A percentile compares a stretch with the other conserved stretches of the same genome.
Conservation (phyloP, 2,329 filamentous ascomycete species). For the Aspergillus ustus region DNA sequence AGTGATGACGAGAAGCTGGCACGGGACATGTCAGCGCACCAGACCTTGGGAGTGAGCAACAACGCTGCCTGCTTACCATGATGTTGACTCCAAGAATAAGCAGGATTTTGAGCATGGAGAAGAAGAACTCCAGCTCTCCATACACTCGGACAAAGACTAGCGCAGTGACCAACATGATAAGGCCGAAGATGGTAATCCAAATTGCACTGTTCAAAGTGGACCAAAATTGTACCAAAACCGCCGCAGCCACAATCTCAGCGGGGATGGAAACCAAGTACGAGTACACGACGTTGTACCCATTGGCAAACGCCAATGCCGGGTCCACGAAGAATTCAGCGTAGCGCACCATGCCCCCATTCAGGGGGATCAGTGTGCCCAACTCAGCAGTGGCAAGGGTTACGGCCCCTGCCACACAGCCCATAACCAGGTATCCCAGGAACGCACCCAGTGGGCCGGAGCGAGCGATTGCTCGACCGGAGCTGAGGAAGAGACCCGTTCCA, state of each 20-base stretch:
- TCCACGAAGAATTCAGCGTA: conserved; percentile 23
- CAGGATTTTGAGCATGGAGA: conserved; percentile 24
- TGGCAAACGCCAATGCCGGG: conserved; percentile 2
- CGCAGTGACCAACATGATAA: not conserved
- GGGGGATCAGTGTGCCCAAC: conserved; percentile 43
- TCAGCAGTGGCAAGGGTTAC: conserved; percentile 44
- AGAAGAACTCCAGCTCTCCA: conserved; percentile 24
- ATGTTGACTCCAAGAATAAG: conserved; percentile 10
- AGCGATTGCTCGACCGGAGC: conserved; percentile 40
- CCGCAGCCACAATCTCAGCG: conserved; percentile 2
- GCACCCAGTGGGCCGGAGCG: conserved; percentile 38
- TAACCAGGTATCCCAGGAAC: conserved; percentile 44
- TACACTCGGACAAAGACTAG: conserved; percentile 7
- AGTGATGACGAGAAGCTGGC: no score
- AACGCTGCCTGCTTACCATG: no score
- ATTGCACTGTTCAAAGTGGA: conserved; percentile 3
- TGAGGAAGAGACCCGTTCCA: conserved; percentile 44
- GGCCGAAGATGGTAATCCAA: not conserved
- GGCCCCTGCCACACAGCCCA: conserved; percentile 40
- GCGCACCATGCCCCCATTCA: conserved; percentile 44
- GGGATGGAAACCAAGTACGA: not conserved
- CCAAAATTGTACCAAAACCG: conserved; percentile 8
- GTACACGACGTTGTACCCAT: conserved; percentile 8
- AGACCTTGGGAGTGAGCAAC: no score
- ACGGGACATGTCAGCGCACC: no score